Conservation (phyloP, 2,329 filamentous ascomycete genomes). For the Aspergillus novofumigatus region DNA sequence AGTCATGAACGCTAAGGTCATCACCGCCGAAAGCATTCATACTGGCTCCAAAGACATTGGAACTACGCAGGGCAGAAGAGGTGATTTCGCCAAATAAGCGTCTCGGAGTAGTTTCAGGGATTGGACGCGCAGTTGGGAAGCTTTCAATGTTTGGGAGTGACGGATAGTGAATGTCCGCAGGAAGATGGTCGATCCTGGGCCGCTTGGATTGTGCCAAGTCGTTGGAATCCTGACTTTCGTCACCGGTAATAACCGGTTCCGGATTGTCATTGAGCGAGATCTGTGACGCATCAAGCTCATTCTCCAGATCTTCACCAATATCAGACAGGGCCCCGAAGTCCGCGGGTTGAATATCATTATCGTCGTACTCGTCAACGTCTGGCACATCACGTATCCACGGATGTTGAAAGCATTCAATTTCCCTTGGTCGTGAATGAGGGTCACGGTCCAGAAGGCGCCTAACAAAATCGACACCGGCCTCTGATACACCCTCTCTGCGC, state of each 20-base stretch:
- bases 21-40: constrained; percentile 27
- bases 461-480: constrained; percentile 68
- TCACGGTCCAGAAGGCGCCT: constrained; percentile 75
- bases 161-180: constrained; percentile 38
- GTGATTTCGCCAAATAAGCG: constrained; percentile 61
- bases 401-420: constrained; percentile 65
- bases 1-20: constrained; percentile 36
- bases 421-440: constrained; percentile 70
- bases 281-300: constrained; percentile 54
- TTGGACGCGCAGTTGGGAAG: constrained; percentile 25
- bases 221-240: constrained; percentile 30
- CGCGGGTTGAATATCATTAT: constrained; percentile 56
- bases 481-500: constrained; percentile 55
- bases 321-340: constrained; percentile 33
- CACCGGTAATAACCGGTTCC: constrained; percentile 30
- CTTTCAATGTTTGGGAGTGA: constrained; percentile 39
- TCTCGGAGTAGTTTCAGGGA: constrained; percentile 26
- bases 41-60: constrained; percentile 42
- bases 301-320: constrained; percentile 37
- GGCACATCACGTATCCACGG: constrained; percentile 64
- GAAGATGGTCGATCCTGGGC: constrained; percentile 28
- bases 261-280: constrained; percentile 56
- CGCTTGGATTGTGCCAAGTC: constrained; percentile 35
- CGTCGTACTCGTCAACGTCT: constrained; percentile 59
- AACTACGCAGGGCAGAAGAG: constrained; percentile 51